Conservation (phyloP, 192 early-diverging fungal species). For the Thamnidium elegans region DNA sequence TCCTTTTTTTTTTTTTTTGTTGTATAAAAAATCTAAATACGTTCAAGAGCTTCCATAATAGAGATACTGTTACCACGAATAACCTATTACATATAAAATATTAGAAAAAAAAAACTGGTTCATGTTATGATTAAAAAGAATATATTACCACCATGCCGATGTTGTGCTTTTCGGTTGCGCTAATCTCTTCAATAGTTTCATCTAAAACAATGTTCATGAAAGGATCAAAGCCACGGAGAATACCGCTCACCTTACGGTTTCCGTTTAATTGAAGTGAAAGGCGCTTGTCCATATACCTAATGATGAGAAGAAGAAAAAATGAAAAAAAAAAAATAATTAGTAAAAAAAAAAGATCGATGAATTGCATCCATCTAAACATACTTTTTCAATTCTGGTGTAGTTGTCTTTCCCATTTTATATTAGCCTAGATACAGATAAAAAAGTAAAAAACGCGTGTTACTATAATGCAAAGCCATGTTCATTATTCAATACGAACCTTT, state of each 20-base stretch:
- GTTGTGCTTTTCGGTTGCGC: slow-evolving; percentile 58
- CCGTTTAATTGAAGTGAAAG: slow-evolving; percentile 91
- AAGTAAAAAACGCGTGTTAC: not conserved
- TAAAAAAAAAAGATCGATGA: not conserved
- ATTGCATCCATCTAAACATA: slow-evolving; percentile 12
- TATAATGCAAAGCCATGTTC: too few species aligned
- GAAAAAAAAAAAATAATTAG: not conserved
- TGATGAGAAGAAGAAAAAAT: not conserved
- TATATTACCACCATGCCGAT: slow-evolving; percentile 85
- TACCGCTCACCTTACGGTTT: slow-evolving; percentile 85
- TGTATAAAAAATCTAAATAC: slow-evolving; percentile 40
- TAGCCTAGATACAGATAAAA: not conserved
- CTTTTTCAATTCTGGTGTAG: slow-evolving; percentile 45
- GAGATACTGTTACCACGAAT: slow-evolving; percentile 77
- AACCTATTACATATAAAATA: slow-evolving; percentile 39
- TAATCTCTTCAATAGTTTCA: slow-evolving; percentile 81
- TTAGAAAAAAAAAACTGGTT: not conserved
- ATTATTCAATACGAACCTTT: too few species aligned
- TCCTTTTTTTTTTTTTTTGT: not conserved
- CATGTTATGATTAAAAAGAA: not conserved
- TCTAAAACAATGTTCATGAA: slow-evolving; percentile 99
- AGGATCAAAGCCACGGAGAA: slow-evolving; percentile 97
- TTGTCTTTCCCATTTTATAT: slow-evolving; percentile 34
- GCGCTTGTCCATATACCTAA: slow-evolving; percentile 89
- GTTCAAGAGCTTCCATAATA: slow-evolving; percentile 66